phyloP scores from a whole-genome alignment of 2,329 filamentous ascomycete genomes.

The Pyricularia sp. region DNA sequence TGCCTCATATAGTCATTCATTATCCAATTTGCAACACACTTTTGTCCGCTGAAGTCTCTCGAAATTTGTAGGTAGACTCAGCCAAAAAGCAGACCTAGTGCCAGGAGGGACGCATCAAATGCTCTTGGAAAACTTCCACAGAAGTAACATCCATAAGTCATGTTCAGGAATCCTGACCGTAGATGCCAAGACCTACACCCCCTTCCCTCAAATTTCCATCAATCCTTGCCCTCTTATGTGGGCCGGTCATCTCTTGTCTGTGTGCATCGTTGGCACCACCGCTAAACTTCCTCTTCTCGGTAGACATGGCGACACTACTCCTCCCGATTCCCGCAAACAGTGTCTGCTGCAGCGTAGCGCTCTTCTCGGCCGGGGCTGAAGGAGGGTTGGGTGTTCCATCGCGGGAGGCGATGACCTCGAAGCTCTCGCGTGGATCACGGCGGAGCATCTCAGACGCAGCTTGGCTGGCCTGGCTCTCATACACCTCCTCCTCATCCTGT shows the following conservation, averaged over 20 bases:
- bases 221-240: conserved; percentile 41
- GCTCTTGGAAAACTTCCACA: not conserved
- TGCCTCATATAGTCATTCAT: not conserved
- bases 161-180: conserved; percentile 19
- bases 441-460: conserved; percentile 68
- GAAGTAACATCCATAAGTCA: not conserved
- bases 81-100: not conserved
- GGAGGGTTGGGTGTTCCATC: conserved; percentile 32
- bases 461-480: conserved; percentile 69
- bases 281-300: conserved; percentile 43
- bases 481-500: conserved; percentile 54
- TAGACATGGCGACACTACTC: conserved; percentile 17
- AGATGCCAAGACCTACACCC: conserved; percentile 43
- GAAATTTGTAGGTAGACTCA: not conserved
- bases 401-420: conserved; percentile 36
- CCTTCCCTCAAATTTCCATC: conserved; percentile 28
- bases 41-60: not conserved
- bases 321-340: conserved; percentile 36
- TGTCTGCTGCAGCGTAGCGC: conserved; percentile 40
- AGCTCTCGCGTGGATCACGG: conserved; percentile 43
- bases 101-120: not conserved
- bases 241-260: conserved; percentile 27
- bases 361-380: conserved; percentile 30
- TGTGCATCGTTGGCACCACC: conserved; percentile 16
- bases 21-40: not conserved